Evolutionary conservation across 306 rosid genomes (phyloP).

Genomic region (Casuarina equisetifolia): DNA sequence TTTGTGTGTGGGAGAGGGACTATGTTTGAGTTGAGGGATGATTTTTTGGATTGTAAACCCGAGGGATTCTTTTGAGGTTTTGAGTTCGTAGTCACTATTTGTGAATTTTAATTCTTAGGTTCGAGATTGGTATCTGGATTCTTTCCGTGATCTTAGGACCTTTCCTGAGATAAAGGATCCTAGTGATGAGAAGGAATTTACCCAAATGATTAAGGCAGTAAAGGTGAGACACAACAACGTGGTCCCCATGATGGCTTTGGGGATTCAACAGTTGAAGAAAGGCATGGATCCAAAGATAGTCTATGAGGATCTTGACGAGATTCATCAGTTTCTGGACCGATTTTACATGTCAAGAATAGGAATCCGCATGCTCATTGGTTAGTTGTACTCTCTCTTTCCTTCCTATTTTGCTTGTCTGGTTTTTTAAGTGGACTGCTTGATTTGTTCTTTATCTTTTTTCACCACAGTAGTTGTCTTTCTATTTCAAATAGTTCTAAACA

Average conservation of each 20-base stretch:
- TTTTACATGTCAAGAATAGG: constrained; percentile 99
- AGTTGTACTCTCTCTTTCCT: constrained; percentile 25
- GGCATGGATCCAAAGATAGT: constrained; percentile 48
- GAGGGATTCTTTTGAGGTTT: not conserved
- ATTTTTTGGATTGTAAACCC: not conserved
- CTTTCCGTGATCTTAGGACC: constrained; percentile 83
- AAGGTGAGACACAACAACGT: constrained; percentile 98
- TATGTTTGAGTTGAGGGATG: not conserved
- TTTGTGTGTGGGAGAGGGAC: constrained; percentile 10
- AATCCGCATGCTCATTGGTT: constrained; percentile 96
- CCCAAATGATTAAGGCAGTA: constrained; percentile 87
- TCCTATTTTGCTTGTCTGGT: constrained; percentile 10
- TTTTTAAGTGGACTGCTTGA: constrained; percentile 11
- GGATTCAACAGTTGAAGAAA: constrained; percentile 94
- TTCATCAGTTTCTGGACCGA: constrained; percentile 89
- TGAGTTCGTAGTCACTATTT: constrained; percentile 4
- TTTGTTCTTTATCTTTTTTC: not conserved
- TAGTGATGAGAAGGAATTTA: constrained; percentile 69
- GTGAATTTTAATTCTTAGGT: constrained; percentile 49
- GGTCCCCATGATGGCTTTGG: constrained; percentile 95
- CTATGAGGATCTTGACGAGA: constrained; percentile 65
- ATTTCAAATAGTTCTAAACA: constrained; percentile 12
- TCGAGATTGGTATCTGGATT: constrained; percentile 93
- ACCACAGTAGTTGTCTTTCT: not conserved
- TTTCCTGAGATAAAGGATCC: constrained; percentile 72